These are phyloP conservation scores for Exophiala sp. DNA, from an alignment of 2,329 filamentous ascomycete species.

Conservation along the genomic window DNA sequence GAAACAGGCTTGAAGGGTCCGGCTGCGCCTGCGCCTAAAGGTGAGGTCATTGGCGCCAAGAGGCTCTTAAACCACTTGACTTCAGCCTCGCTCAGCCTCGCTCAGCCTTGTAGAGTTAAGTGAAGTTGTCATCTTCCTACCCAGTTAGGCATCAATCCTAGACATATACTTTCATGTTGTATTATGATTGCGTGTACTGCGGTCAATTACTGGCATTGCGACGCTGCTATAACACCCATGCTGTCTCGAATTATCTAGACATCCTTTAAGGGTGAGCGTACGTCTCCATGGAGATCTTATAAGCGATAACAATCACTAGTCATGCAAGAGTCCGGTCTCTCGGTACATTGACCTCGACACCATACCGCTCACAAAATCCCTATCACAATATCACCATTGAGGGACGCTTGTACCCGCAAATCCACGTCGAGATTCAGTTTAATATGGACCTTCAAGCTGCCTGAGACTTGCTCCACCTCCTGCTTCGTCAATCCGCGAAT, in stretches of 20 bases:
- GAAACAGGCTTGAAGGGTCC: no score
- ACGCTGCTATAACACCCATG: neutral
- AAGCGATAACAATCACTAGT: neutral
- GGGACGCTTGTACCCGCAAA: slow-evolving; percentile 17
- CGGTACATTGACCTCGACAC: neutral
- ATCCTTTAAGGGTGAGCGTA: slow-evolving; percentile 23
- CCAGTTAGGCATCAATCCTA: no score
- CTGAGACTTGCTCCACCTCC: slow-evolving; percentile 15
- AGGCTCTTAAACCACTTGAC: no score
- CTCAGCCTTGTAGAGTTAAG: neutral
- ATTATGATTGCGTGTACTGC: no score
- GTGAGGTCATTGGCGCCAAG: slow-evolving; percentile 1
- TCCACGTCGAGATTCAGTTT: slow-evolving; percentile 21
- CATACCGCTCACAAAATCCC: slow-evolving; percentile 12
- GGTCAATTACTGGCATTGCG: no score
- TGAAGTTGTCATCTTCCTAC: no score
- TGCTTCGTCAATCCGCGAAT: slow-evolving; percentile 12
- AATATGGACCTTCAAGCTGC: slow-evolving; percentile 23
- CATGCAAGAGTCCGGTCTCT: neutral
- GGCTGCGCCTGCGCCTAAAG: no score
- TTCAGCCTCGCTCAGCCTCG: neutral
- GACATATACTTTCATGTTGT: no score
- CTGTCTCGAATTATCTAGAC: slow-evolving; percentile 13
- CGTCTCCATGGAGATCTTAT: slow-evolving; percentile 19
- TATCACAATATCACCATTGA: slow-evolving; percentile 23